These are phyloP conservation scores for Leptodermis oblonga DNA, from an alignment of 257 asterid genomes.

Conservation along the genomic window DNA sequence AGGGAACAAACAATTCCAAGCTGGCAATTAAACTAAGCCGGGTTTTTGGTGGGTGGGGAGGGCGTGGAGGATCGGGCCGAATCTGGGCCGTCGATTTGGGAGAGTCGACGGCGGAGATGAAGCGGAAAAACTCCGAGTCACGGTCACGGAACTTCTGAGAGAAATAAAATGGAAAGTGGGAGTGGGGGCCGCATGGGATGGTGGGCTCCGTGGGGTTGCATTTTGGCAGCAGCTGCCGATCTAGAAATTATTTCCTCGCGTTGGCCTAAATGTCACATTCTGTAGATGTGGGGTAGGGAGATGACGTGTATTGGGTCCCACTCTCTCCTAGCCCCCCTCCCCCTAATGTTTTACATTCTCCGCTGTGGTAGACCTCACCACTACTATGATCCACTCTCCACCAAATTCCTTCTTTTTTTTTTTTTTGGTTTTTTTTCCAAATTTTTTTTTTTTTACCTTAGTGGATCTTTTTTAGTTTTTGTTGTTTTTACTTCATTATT, in stretches of 20 bases:
- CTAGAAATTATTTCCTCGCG: conserved; percentile 25
- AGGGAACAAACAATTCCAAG: conserved; percentile 36
- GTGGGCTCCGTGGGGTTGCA: neutral
- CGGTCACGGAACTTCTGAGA: conserved; percentile 72
- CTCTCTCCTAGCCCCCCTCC: neutral
- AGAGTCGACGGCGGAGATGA: conserved; percentile 32
- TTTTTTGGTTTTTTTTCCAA: neutral
- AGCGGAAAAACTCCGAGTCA: conserved; percentile 28
- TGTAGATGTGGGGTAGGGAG: conserved; percentile 11
- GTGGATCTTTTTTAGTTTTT: neutral
- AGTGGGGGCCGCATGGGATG: neutral
- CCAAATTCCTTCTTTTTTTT: conserved; percentile 13
- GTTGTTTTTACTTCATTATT: neutral
- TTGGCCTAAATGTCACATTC: conserved; percentile 51
- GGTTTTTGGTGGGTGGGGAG: conserved; percentile 29
- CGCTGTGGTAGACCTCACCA: conserved; percentile 10
- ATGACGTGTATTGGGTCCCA: conserved; percentile 34
- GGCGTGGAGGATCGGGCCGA: conserved; percentile 24
- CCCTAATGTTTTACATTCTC: neutral
- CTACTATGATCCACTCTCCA: neutral
- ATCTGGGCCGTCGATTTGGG: conserved; percentile 22
- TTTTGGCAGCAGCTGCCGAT: conserved; percentile 25
- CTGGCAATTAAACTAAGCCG: conserved; percentile 40
- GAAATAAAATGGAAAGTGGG: neutral
- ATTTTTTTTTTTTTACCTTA: too few relatives aligned